A percentile compares a stretch with the other conserved stretches of the same genome.
phyloP scores from a whole-genome alignment of 805 yeast species.

The Metschnikowia chrysomelidarum region DNA sequence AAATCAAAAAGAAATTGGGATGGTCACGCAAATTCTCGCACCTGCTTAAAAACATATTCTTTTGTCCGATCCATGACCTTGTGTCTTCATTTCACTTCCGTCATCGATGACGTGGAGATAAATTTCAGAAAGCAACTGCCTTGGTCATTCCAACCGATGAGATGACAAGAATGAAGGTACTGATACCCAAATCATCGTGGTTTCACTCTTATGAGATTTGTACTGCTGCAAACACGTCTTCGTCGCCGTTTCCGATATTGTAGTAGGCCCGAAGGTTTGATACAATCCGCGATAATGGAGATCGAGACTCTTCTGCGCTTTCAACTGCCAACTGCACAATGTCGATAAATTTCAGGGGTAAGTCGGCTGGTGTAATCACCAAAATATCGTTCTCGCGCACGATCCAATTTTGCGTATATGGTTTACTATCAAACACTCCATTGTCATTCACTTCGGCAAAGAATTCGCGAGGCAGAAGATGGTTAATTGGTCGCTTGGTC shows the following conservation, averaged over 20 bases:
- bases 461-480: slow-evolving; percentile 4
- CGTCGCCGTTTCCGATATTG: slow-evolving; percentile 1
- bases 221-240: slow-evolving; percentile 1
- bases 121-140: too few species aligned
- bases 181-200: too few species aligned
- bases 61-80: too few species aligned
- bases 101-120: too few species aligned
- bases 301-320: not conserved
- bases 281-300: slow-evolving; percentile 1
- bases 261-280: slow-evolving; percentile 3
- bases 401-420: not conserved
- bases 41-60: too few species aligned
- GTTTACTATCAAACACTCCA: not conserved
- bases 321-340: slow-evolving; percentile 7
- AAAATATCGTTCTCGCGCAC: slow-evolving; percentile 2
- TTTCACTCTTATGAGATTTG: too few species aligned
- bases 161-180: too few species aligned
- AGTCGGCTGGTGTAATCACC: not conserved
- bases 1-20: too few species aligned
- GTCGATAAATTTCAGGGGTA: not conserved
- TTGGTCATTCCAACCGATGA: too few species aligned
- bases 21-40: too few species aligned
- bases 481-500: not conserved
- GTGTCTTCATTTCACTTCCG: too few species aligned
- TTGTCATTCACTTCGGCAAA: not conserved